These are phyloP conservation scores for Eremochloa ophiuroides DNA, from an alignment of 176 grass and related monocot species.

Conservation along the genomic window DNA sequence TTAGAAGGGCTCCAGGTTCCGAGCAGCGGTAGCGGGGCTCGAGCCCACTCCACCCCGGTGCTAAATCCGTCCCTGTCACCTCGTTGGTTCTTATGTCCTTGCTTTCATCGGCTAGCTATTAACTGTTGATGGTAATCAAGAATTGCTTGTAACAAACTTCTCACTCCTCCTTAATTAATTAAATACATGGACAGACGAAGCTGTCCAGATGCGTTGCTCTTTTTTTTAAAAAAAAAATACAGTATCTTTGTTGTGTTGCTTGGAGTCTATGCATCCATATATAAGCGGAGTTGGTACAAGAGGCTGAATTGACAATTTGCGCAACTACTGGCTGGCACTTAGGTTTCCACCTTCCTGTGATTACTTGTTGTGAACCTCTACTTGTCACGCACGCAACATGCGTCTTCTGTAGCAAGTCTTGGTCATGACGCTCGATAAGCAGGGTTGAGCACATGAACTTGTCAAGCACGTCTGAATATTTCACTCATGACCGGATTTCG, in stretches of 20 bases:
- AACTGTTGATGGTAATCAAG: too few species aligned
- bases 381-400: neutral
- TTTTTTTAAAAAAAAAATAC: too few species aligned
- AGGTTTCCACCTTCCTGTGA: neutral
- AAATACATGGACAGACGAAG: too few species aligned
- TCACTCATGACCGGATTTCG: neutral
- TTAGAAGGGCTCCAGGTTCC: too few species aligned
- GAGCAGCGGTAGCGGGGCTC: too few species aligned
- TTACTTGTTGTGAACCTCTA: slow-evolving; percentile 1
- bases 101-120: too few species aligned
- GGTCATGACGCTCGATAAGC: neutral
- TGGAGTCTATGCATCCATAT: neutral
- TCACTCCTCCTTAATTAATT: too few species aligned
- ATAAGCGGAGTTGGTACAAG: neutral
- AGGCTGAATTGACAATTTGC: neutral
- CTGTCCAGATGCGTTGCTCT: neutral
- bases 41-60: too few species aligned
- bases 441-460: neutral
- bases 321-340: neutral
- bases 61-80: too few species aligned
- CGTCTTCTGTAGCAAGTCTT: neutral
- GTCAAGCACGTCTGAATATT: neutral
- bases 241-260: too few species aligned
- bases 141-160: too few species aligned
- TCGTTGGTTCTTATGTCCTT: too few species aligned